These are phyloP conservation scores for Macrophomina tecta DNA, from an alignment of 2,329 filamentous ascomycete species.

Conservation along the genomic window DNA sequence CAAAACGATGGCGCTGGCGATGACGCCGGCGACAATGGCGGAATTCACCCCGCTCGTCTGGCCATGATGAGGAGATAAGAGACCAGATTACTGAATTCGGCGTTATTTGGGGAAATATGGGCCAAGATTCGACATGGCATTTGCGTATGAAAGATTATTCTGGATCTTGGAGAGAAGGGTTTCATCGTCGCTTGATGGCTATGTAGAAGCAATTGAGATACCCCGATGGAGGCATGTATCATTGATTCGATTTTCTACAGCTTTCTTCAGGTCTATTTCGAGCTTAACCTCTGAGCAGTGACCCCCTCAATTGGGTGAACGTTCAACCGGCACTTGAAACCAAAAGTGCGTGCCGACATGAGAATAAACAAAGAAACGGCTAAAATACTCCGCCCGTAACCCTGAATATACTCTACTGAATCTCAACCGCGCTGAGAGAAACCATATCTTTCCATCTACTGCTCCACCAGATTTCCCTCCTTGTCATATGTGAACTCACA, in stretches of 20 bases:
- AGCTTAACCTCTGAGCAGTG: too few relatives aligned
- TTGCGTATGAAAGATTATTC: background rate
- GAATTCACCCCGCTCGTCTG: constrained; percentile 47
- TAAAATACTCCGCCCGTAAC: too few relatives aligned
- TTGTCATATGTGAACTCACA: constrained; percentile 5
- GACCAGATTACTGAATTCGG: background rate
- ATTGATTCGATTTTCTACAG: background rate
- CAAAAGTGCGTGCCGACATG: background rate
- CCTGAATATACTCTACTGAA: too few relatives aligned
- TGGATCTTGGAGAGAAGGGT: background rate
- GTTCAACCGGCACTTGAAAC: background rate
- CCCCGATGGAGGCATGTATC: constrained; percentile 2
- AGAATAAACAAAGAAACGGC: background rate
- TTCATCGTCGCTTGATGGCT: background rate
- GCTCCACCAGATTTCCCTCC: background rate
- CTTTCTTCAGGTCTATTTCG: too few relatives aligned
- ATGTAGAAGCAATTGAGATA: constrained; percentile 6
- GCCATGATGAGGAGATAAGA: constrained; percentile 40
- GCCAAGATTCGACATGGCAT: background rate
- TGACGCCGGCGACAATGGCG: constrained; percentile 33
- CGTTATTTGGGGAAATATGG: background rate
- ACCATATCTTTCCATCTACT: background rate
- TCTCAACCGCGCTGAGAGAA: too few relatives aligned
- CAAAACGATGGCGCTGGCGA: constrained; percentile 27
- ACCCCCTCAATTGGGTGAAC: too few relatives aligned